Evolutionary conservation across 2,329 filamentous ascomycete species (phyloP).

Genomic region (Calonectria leucothoes): DNA sequence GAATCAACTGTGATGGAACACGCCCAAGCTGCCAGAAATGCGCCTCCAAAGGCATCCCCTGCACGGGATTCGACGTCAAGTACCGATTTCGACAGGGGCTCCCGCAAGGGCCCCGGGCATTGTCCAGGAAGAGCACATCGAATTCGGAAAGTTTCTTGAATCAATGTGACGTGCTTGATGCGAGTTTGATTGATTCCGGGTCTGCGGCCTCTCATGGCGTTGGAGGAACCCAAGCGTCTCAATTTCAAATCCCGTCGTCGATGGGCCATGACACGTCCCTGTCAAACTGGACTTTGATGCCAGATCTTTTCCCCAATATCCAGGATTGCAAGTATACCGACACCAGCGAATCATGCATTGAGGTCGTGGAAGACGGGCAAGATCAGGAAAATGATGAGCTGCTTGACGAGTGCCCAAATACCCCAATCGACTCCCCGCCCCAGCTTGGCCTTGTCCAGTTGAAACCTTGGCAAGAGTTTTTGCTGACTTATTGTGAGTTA

Average conservation of each 20-base stretch:
- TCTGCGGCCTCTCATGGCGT: not conserved
- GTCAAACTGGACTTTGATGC: not conserved
- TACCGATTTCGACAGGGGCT: constrained; percentile 19
- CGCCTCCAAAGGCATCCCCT: constrained; percentile 3
- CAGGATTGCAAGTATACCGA: not conserved
- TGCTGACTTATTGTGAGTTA: constrained; percentile 20
- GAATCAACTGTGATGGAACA: constrained; percentile 18
- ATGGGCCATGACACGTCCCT: no score
- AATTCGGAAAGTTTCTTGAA: not conserved
- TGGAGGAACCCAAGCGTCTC: not conserved
- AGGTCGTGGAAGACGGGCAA: not conserved
- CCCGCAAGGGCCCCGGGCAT: not conserved
- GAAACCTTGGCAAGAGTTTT: constrained; percentile 7
- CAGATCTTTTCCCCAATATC: no score
- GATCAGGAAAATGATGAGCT: not conserved
- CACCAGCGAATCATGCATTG: no score
- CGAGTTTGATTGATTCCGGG: no score
- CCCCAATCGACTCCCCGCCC: not conserved
- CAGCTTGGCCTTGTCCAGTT: not conserved
- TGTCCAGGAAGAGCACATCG: not conserved
- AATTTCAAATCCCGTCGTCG: not conserved
- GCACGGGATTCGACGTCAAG: constrained; percentile 12
- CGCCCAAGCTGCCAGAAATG: constrained; percentile 11
- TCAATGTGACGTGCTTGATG: no score
- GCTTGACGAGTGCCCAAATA: no score